Base-by-base conservation (phyloP, 1,139 yeast genomes). In the Ogataea hybrid region DNA sequence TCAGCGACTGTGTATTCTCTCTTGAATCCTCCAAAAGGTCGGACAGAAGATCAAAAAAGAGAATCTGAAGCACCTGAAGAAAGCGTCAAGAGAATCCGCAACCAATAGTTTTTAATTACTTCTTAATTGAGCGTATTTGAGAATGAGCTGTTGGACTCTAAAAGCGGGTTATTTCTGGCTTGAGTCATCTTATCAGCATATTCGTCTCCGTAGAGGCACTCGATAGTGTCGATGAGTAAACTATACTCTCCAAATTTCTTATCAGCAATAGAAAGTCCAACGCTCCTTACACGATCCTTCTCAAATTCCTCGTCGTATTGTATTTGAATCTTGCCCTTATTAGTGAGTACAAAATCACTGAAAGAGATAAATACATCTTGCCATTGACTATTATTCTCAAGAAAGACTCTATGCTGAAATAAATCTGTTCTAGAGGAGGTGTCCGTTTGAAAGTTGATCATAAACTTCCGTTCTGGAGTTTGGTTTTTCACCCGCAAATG, bases 261-360 rank as follows among this genome's bases (percentile, higher is more conserved):
- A 61, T 87, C 96, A 46, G 85, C 73, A 39, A 87, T 74, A 9
- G 95, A 94, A 39, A 87, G 67, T 3, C 96, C 96, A 16, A 87
- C 68, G 4, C 94, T 81, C 54, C 82, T 80, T 41, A 87, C 77
- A 51, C 78, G 78, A 25, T 77, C 70, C 53, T 77, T 77, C 58
- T 85, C 84, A 59, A 87, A 63, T 17, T 81, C 81, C 31, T 58
- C 62, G 43, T 72, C 69, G 36, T 51, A 51, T 54, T 77, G 80
- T 49, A 81, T 85, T 65, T 84, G 92, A 44, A 87, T 81, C 23
- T 77, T 78, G 8, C 95, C 95, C 75, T 87, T 81, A 58, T 84
- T 85, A 25, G 95, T 87, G 65, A 86, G 71, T 43, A 86, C 90
- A 63, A 87, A 85, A 57, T 84, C 90, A 51, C 79, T 73, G 43